Evolutionary conservation across 352 stramenopile genomes (phyloP), one percentile per base, ranked within the genome.

Genomic region (Thalassiosira hispida): DNA sequence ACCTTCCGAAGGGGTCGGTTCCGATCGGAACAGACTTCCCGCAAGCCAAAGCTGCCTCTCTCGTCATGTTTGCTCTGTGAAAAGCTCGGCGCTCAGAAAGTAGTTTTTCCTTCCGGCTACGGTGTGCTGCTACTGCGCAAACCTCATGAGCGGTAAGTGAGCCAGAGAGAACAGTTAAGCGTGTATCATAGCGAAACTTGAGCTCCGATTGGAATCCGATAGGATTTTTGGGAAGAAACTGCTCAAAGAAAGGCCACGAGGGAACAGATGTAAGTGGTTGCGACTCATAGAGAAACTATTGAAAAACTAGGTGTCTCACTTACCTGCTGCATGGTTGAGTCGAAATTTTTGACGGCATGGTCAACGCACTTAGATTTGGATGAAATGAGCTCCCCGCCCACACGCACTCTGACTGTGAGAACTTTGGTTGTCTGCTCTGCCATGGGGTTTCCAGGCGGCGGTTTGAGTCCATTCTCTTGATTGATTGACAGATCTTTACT

Each of bases 81-180:
- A 71, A 81, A 55, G 79, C 57, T 74, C 83, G 83, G 33, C 81
- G 77, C 44, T 86, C 67, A 67, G 83, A 52, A 1, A 93, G 56
- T 20, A 92, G 62, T 40, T 86, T 82, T 0, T 91, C 79, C 71
- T 91, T 93, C 18, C 86, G 55, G 40, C 74, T 84, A 51, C 83
- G 82, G 68, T 94, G 88, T 44, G 81, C 88, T 59, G 90, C 80
- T 23, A 88, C 70, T n/a, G 86, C 90, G 75, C 90, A 94, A 27
- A 86, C 81, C 73, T 94, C 90, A 72, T 94, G 90, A 44, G 85
- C 90, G 42, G 80, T 87, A 27, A 92, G 62, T 49, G 85, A 93
- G 64, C 90, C 90, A 73, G 86, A 86, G 31, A 92, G 23, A 81
- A 92, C 87, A 1, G 88, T 88, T 31, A 93, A 46, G 38, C 78